Conservation (phyloP, 495 filamentous ascomycete species). For the Schizothecium vesticola region DNA sequence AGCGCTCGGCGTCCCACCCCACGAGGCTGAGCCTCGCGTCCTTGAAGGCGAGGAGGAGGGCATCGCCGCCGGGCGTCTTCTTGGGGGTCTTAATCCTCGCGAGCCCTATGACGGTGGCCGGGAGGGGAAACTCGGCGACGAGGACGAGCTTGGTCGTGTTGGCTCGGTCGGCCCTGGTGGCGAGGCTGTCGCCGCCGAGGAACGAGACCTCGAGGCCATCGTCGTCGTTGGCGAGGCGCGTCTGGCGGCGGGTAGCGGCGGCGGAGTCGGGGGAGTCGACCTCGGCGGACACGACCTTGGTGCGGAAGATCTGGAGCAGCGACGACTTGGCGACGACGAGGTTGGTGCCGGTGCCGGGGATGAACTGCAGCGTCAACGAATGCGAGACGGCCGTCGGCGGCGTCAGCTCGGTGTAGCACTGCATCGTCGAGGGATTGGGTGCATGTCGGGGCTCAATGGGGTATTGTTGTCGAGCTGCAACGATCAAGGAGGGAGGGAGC, state of each 20-base stretch:
- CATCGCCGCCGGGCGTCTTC: slow-evolving; percentile 74
- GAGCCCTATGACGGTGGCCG: slow-evolving; percentile 78
- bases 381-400: slow-evolving; percentile 91
- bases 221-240: slow-evolving; percentile 47
- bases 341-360: slow-evolving; percentile 69
- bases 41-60: slow-evolving; percentile 74
- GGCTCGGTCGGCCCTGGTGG: slow-evolving; percentile 51
- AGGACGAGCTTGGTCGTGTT: slow-evolving; percentile 74
- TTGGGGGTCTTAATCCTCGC: slow-evolving; percentile 64
- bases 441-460: slow-evolving; percentile 21
- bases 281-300: slow-evolving; percentile 51
- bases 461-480: not conserved
- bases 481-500: not conserved
- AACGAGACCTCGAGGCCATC: slow-evolving; percentile 58
- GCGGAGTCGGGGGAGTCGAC: slow-evolving; percentile 35
- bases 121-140: slow-evolving; percentile 71
- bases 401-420: slow-evolving; percentile 82
- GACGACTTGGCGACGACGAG: slow-evolving; percentile 85
- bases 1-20: slow-evolving; percentile 83
- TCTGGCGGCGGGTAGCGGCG: not conserved
- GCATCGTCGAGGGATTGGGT: slow-evolving; percentile 34
- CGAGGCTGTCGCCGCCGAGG: slow-evolving; percentile 49
- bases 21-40: slow-evolving; percentile 91
- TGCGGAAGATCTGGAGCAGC: slow-evolving; percentile 79
- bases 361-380: slow-evolving; percentile 73